Percentiles rank a stretch among this genome's conserved stretches.
phyloP scores from a whole-genome alignment of 768 basidiomycete species.

The Termitomyces bulborhizus region DNA sequence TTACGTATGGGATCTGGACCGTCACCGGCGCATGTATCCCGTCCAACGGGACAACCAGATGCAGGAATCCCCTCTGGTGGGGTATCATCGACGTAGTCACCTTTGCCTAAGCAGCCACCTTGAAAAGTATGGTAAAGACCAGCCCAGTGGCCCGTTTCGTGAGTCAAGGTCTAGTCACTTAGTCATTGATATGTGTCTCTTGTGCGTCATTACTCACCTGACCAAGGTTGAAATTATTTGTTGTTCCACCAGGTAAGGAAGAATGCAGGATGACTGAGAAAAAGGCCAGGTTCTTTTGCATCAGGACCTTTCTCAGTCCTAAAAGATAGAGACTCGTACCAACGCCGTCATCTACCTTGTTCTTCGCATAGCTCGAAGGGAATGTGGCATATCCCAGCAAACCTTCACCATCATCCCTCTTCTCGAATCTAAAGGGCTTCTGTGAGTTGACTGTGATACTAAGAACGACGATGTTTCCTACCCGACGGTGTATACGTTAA shows the following conservation, averaged over 20 bases:
- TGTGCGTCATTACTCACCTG: slow-evolving; percentile 10
- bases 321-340: slow-evolving; percentile 9
- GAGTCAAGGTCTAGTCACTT: slow-evolving; percentile 34
- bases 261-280: slow-evolving; percentile 22
- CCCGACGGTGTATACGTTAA: slow-evolving; percentile 50
- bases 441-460: not conserved
- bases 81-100: slow-evolving; percentile 36
- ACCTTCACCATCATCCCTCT: slow-evolving; percentile 23
- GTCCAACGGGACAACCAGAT: slow-evolving; percentile 27
- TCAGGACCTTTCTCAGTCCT: not conserved
- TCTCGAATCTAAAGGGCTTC: slow-evolving; percentile 14
- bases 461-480: slow-evolving; percentile 11
- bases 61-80: slow-evolving; percentile 34
- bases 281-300: not conserved
- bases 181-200: slow-evolving; percentile 6
- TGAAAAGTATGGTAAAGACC: slow-evolving; percentile 57
- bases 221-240: slow-evolving; percentile 34
- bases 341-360: slow-evolving; percentile 41
- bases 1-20: slow-evolving; percentile 30
- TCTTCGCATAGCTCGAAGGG: slow-evolving; percentile 32
- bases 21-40: slow-evolving; percentile 23
- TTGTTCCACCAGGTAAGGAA: slow-evolving; percentile 33
- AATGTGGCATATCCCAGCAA: slow-evolving; percentile 49
- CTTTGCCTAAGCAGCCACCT: slow-evolving; percentile 31
- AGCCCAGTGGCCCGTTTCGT: slow-evolving; percentile 52